These are phyloP conservation scores for Steccherinum ochraceum DNA, from an alignment of 768 basidiomycete species.

Conservation along the genomic window DNA sequence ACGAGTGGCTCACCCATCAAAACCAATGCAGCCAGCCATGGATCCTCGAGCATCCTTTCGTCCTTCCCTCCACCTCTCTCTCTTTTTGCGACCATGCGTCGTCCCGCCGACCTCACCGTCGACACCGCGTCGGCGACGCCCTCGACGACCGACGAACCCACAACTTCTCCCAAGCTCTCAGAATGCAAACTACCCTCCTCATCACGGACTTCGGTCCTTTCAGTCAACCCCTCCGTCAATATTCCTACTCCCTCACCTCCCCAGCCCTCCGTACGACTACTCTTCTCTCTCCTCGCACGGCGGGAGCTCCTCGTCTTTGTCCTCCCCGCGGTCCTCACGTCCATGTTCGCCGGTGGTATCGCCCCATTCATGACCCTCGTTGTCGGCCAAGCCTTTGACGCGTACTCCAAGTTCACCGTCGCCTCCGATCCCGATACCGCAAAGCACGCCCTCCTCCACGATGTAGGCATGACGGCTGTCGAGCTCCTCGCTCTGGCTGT, in stretches of 20 bases:
- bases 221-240: slow-evolving; percentile 17
- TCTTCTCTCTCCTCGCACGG: slow-evolving; percentile 60
- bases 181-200: slow-evolving; percentile 14
- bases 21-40: slow-evolving; percentile 3
- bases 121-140: slow-evolving; percentile 9
- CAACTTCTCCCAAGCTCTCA: slow-evolving; percentile 7
- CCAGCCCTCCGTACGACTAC: slow-evolving; percentile 50
- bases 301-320: slow-evolving; percentile 53
- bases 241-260: slow-evolving; percentile 24
- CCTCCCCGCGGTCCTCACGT: slow-evolving; percentile 56
- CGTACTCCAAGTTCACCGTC: slow-evolving; percentile 55
- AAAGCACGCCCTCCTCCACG: slow-evolving; percentile 48
- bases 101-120: slow-evolving; percentile 15
- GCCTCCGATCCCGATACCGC: slow-evolving; percentile 30
- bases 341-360: slow-evolving; percentile 60
- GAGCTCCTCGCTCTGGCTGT: slow-evolving; percentile 61
- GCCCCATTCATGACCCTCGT: slow-evolving; percentile 85
- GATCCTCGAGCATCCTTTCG: slow-evolving; percentile 17
- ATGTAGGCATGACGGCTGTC: slow-evolving; percentile 55
- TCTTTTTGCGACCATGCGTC: slow-evolving; percentile 14
- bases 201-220: slow-evolving; percentile 14
- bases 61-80: slow-evolving; percentile 3
- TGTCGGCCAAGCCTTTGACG: slow-evolving; percentile 71
- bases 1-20: background rate
- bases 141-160: slow-evolving; percentile 6